Percentiles rank a stretch among this genome's conserved stretches.
phyloP scores from a whole-genome alignment of 257 asterid genomes.

The Nicotiana tomentosiformis region DNA sequence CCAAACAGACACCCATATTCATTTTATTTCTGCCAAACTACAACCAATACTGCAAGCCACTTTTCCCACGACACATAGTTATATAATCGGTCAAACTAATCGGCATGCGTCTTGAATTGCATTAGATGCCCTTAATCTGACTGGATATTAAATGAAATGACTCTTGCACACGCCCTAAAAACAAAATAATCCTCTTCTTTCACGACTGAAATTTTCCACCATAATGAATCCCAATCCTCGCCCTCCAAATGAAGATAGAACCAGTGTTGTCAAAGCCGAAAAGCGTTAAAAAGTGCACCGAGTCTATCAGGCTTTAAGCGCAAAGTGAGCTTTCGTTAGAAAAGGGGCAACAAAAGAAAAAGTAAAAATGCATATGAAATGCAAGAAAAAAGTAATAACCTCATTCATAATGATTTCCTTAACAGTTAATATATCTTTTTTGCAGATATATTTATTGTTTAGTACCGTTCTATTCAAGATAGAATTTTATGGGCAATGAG shows the following conservation, averaged over 20 bases:
- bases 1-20: neutral
- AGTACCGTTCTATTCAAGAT: too few relatives aligned
- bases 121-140: neutral
- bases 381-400: too few relatives aligned
- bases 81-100: neutral
- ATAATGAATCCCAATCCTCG: neutral
- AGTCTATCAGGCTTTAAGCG: too few relatives aligned
- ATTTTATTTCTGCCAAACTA: neutral
- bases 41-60: neutral
- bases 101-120: neutral
- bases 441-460: too few relatives aligned
- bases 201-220: neutral
- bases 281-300: too few relatives aligned
- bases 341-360: too few relatives aligned
- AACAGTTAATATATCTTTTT: too few relatives aligned
- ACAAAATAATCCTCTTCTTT: neutral
- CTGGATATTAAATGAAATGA: neutral
- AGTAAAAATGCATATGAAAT: too few relatives aligned
- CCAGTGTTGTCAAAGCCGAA: too few relatives aligned
- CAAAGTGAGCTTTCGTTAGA: too few relatives aligned
- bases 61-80: neutral
- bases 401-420: too few relatives aligned
- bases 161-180: neutral
- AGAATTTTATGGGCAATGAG: too few relatives aligned
- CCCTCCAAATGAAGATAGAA: neutral